Evolutionary conservation across 805 yeast genomes (phyloP), one percentile per base, ranked within the genome.

Genomic region (Saccharomycopsis microspora): DNA sequence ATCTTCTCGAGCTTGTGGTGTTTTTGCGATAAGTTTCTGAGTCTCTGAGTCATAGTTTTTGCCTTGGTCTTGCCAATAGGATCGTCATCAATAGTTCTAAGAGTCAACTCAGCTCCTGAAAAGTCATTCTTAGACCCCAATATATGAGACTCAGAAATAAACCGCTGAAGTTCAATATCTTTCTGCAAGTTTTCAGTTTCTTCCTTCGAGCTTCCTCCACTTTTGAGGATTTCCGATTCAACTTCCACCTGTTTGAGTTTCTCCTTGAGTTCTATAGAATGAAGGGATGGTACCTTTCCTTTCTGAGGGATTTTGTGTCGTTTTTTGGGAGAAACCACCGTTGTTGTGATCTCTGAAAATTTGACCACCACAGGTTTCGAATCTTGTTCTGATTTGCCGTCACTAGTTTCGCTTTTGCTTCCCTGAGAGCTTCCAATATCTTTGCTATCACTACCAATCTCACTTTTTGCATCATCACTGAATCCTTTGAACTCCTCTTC

Each of bases 61-160:
- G 74, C 72, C 49, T 90, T 67, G 1, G 85, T 82, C 43, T 77
- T 79, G 5, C 94, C 94, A 3, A 78, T 69, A 3, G 83, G 78
- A 31, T 72, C 75, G 46, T 69, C 71, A 56, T 80, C 78, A 39
- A 82, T 58, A 0, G 85, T 80, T 49, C 74, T 71, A 45, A 82
- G 58, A 0, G 88, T 80, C 41, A 82, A 59, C 46, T 76, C 85
- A 0, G 84, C 88, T 34, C 89, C 90, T 5, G 84, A 78, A 47
- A 65, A 67, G 5, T 42, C 34, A 8, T 53, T 46, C 31, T 54
- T 49, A 34, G 57, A 54, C 44, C 39, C 60, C 39, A 71, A 61
- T 30, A 85, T 76, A 60, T 84, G 90, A 0, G 90, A 82, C 61
- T 85, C 93, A 50, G 71, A 67, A 30, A 85, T 60, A 40, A 85